Evolutionary conservation across 306 rosid species (phyloP).

Genomic region (Lathyrus sativus): DNA sequence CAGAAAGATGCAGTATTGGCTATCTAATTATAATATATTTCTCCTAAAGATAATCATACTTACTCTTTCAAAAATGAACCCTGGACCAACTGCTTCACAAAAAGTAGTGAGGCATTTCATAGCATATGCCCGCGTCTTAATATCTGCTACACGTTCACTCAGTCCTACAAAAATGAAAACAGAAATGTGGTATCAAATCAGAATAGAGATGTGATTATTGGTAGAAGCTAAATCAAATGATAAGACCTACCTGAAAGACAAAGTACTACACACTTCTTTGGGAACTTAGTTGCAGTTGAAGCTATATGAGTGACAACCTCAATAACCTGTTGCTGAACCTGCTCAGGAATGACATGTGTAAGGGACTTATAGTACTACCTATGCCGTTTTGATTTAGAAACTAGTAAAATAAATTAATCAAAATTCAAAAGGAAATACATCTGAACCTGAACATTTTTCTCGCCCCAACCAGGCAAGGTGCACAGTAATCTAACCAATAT

Average conservation of each 20-base stretch:
- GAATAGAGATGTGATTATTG: background rate
- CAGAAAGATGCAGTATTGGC: background rate
- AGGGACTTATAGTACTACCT: constrained; percentile 7
- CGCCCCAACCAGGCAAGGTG: constrained; percentile 94
- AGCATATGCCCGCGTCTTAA: constrained; percentile 88
- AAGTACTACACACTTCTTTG: constrained; percentile 91
- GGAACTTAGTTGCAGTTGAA: constrained; percentile 72
- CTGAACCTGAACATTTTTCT: constrained; percentile 96
- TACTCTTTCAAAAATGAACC: constrained; percentile 95
- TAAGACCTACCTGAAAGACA: constrained; percentile 78
- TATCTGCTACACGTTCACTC: constrained; percentile 98
- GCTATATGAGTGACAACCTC: constrained; percentile 78
- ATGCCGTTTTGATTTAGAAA: constrained; percentile 22
- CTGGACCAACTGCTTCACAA: constrained; percentile 97
- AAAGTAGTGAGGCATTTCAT: constrained; percentile 93
- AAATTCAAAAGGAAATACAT: constrained; percentile 31
- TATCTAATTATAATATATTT: constrained; percentile 1
- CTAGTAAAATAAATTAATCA: constrained; percentile 8
- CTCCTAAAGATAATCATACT: constrained; percentile 39
- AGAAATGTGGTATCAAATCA: constrained; percentile 13
- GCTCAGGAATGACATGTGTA: constrained; percentile 40
- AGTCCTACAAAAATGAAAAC: constrained; percentile 59
- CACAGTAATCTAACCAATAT: constrained; percentile 82
- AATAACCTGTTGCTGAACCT: constrained; percentile 98
- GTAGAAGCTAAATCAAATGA: constrained; percentile 23